Evolutionary conservation across 352 stramenopile species (phyloP), one percentile per base, ranked within the genome.

Genomic region (Globisporangium iwayamae): DNA sequence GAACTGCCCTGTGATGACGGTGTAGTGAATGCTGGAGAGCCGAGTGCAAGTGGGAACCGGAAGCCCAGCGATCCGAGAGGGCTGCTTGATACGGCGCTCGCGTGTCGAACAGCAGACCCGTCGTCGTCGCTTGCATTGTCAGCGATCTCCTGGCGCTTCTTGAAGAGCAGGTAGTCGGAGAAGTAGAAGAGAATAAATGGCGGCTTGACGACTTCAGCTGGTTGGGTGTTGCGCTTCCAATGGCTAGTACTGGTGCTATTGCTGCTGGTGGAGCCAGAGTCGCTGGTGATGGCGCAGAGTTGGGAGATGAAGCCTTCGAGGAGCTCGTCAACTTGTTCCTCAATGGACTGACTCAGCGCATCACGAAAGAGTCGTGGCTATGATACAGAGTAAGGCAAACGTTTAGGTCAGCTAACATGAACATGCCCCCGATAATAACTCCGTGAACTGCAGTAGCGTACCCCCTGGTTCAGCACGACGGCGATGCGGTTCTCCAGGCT

Each of bases 101-200:
- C 34, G 47, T 56, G 45, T 16, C 28, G 50, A 36, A 6, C 39
- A 41, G 38, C n/a, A 20, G 11, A 18, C 34, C 36, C 38, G 14
- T 32, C 20, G n/a, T 60, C 50, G 16, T 62, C 47, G 9, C 30
- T 48, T 3, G 32, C 48, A 14, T 45, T 54, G 20, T 43, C 62
- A 14, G 18, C 36, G n/a, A 60, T n/a, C 30, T 53, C 20, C 6
- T 18, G 56, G 4, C 57, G 13, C 39, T 57, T 62, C 32, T 38
- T 11, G 16, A 56, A 46, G 5, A 45, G 4, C 18, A 60, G 13
- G 46, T 56, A 13, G 18, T 69, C 55, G 9, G 74, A 77, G 56
- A 71, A 79, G 46, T 73, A 69, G 46, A 77, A 81, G n/a, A 77
- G 67, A 36, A 81, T 38, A 47, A 79, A 81, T 16, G 62, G n/a